phyloP scores from a whole-genome alignment of 257 asterid species.

The Solanum dulcamara region DNA sequence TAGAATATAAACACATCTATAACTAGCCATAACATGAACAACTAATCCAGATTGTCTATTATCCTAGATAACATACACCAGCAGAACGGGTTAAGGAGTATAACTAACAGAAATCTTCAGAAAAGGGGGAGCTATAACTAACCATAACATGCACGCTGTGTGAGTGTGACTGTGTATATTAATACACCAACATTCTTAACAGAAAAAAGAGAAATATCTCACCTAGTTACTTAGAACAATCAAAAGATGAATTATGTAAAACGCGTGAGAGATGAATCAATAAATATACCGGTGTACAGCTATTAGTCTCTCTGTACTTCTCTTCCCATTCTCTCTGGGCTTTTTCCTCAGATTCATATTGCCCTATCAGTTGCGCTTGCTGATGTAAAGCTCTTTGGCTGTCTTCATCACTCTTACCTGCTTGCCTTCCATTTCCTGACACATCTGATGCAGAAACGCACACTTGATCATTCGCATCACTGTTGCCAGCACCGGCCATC shows the following conservation, averaged over 20 bases:
- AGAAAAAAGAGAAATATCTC: not conserved
- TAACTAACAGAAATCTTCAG: not conserved
- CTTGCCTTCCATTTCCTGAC: constrained; percentile 12
- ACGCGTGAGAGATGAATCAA: not conserved
- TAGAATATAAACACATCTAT: not conserved
- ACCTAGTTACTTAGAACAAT: not conserved
- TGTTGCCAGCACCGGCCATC: constrained; percentile 19
- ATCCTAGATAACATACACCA: not conserved
- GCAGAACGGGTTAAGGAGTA: not conserved
- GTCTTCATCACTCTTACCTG: constrained; percentile 26
- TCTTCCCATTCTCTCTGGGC: constrained; percentile 94
- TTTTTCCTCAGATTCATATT: constrained; percentile 64
- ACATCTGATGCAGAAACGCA: constrained; percentile 16
- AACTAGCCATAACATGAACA: not conserved
- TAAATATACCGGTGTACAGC: constrained; percentile 42
- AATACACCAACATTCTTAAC: not conserved
- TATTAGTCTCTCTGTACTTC: constrained; percentile 54
- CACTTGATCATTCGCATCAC: constrained; percentile 17
- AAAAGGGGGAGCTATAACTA: not conserved
- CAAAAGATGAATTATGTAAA: not conserved
- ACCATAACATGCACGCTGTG: no score
- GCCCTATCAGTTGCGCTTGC: constrained; percentile 46
- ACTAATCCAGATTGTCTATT: not conserved
- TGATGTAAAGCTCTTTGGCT: constrained; percentile 53
- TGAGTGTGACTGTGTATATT: not conserved